A percentile compares a stretch with the other conserved stretches of the same genome.
Conservation (phyloP, 2,329 filamentous ascomycete species). For the Cladosporium sphaerospermum region DNA sequence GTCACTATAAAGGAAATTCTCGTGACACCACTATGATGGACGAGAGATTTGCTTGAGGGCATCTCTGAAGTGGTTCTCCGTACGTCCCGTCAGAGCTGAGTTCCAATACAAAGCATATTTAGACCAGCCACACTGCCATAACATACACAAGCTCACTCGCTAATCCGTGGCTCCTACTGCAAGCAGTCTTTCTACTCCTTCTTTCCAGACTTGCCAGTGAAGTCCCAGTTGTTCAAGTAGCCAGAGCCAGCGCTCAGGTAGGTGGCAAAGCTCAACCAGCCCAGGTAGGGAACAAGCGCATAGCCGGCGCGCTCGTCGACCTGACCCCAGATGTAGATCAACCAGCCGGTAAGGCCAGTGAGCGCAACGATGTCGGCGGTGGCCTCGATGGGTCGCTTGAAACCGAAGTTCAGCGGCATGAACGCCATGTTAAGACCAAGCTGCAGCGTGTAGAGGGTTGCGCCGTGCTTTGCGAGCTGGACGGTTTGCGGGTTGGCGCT, state of each 20-base stretch:
- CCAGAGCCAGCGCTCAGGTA: constrained; percentile 60
- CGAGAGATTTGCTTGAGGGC: too few species aligned
- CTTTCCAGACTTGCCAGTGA: constrained; percentile 10
- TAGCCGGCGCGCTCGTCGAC: constrained; percentile 68
- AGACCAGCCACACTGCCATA: too few species aligned
- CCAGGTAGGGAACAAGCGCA: constrained; percentile 73
- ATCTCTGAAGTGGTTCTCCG: too few species aligned
- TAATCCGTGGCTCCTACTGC: too few species aligned
- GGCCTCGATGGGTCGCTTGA: constrained; percentile 66
- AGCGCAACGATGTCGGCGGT: constrained; percentile 69
- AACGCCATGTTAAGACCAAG: constrained; percentile 78
- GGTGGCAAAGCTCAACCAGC: constrained; percentile 80
- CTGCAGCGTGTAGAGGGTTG: constrained; percentile 79
- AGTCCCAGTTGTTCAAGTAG: constrained; percentile 35
- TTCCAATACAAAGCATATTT: too few species aligned
- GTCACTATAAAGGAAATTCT: too few species aligned
- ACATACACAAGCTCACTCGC: too few species aligned
- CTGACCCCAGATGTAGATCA: constrained; percentile 69
- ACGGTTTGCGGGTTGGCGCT: constrained; percentile 53
- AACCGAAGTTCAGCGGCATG: constrained; percentile 90
- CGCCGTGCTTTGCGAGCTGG: constrained; percentile 57
- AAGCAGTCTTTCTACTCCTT: neutral
- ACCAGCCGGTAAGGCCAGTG: constrained; percentile 63
- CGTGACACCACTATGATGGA: too few species aligned
- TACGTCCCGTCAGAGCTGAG: too few species aligned